Base-by-base conservation (phyloP, 2,329 filamentous ascomycete genomes). In the Aspergillus calidoustus region DNA sequence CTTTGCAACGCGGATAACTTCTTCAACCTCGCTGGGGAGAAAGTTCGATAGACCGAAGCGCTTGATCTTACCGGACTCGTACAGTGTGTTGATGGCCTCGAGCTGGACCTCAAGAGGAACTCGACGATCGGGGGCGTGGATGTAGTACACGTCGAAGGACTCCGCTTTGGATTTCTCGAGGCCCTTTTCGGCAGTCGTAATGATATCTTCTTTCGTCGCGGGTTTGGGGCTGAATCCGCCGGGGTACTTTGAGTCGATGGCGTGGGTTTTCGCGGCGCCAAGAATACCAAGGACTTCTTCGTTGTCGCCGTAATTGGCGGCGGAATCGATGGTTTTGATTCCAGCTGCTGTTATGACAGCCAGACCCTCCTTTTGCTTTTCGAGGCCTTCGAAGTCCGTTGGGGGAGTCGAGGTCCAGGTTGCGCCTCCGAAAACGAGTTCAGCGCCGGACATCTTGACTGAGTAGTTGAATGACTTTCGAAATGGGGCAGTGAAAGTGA, bases 1-100 rank as follows among this genome's bases (percentile, higher is more conserved):
- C 44, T 76, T 72, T 63, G 72, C 73, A 52, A 78, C 63, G 48
- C 73, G 64, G 55, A 80, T 68, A 1, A 79, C 66, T 22, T 77
- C 72, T 43, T 78, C 68, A 0, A 82, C 77, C 0, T 83, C 73
- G 3, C 71, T 71, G 0, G 77, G 68, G 0, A 60, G 57, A 68
- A 77, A 83, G 67, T 84, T 84, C 46, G 78, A 82, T 4, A 84
- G 64, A 0, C 71, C 64, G 56, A 77, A 72, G 7, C 65, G 59
- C 30, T 72, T 71, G 66, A 78, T 75, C 56, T 72, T 74, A 4
- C 75, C 75, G 1, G 62, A 64, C 3, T 61, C 50, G 65, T 78
- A 72, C 7, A 76, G 43, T 31, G 73, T 66, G 38, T 74, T 67
- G 38, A 79, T 71, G 2, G 64, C 74, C 11, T 64, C 57, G 7